Conservation (phyloP, 495 filamentous ascomycete genomes). For the Penicillium nucicola region DNA sequence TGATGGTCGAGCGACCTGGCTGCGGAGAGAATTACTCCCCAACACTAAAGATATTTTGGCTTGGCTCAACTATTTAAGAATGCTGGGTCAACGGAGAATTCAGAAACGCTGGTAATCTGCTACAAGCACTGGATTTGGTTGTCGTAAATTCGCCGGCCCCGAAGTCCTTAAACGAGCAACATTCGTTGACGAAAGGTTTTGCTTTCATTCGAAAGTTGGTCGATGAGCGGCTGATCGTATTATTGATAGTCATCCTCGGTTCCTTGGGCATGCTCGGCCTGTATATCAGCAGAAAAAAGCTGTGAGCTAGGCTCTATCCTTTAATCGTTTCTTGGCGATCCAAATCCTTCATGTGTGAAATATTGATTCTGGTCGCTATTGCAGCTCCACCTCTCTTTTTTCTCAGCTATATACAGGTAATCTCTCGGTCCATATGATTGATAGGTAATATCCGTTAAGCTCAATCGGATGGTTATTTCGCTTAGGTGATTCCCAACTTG, state of each 20-base stretch:
- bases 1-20: constrained; percentile 19
- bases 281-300: neutral
- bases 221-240: neutral
- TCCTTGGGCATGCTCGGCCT: neutral
- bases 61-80: constrained; percentile 27
- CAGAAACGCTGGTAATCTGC: constrained; percentile 17
- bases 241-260: neutral
- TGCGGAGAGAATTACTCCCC: constrained; percentile 14
- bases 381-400: too few species aligned
- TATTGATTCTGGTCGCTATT: neutral
- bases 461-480: too few species aligned
- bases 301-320: neutral
- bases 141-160: neutral
- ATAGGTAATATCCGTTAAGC: too few species aligned
- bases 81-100: constrained; percentile 24
- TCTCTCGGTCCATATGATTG: too few species aligned
- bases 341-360: neutral
- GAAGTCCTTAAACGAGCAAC: neutral
- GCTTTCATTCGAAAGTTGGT: neutral
- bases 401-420: too few species aligned
- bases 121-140: constrained; percentile 18
- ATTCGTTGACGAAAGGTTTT: neutral
- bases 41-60: constrained; percentile 24
- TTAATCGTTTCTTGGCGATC: neutral
- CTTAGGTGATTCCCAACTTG: too few species aligned